A percentile compares a stretch with the other conserved stretches of the same genome.
Evolutionary conservation across 495 filamentous ascomycete genomes (phyloP).

Genomic region (Daldinia loculata): DNA sequence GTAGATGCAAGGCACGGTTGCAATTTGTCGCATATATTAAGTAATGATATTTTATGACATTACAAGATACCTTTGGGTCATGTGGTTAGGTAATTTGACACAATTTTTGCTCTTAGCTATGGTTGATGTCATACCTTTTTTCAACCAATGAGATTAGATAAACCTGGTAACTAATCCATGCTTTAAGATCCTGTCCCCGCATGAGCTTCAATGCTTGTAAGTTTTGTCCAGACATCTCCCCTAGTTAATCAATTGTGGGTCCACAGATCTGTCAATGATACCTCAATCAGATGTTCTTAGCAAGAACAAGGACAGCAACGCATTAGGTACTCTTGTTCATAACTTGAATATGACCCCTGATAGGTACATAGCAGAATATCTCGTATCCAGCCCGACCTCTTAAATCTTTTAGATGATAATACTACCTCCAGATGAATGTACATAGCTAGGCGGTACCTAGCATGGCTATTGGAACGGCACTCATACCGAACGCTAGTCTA

Average conservation of each 20-base stretch:
- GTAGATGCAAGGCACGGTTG: constrained; percentile 25
- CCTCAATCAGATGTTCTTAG: background rate
- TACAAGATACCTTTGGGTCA: no score
- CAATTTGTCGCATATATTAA: no score
- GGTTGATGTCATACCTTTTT: background rate
- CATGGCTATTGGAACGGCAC: background rate
- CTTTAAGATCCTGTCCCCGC: background rate
- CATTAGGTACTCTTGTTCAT: background rate
- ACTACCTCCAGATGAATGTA: no score
- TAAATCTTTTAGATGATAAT: background rate
- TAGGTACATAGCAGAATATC: background rate
- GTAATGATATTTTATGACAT: no score
- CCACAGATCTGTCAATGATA: background rate
- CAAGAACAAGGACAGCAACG: background rate
- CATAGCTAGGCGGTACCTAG: background rate
- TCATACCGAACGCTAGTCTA: background rate
- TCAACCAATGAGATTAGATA: background rate
- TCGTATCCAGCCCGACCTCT: background rate
- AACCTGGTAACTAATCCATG: background rate
- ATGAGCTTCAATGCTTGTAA: background rate
- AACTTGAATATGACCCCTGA: background rate
- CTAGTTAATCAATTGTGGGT: background rate
- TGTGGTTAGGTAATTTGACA: no score
- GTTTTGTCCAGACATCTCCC: background rate
- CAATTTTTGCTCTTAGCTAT: background rate